A percentile compares a stretch with the other conserved stretches of the same genome.
Conservation (phyloP, 2,329 filamentous ascomycete genomes). For the Phyllosticta citribraziliensis region DNA sequence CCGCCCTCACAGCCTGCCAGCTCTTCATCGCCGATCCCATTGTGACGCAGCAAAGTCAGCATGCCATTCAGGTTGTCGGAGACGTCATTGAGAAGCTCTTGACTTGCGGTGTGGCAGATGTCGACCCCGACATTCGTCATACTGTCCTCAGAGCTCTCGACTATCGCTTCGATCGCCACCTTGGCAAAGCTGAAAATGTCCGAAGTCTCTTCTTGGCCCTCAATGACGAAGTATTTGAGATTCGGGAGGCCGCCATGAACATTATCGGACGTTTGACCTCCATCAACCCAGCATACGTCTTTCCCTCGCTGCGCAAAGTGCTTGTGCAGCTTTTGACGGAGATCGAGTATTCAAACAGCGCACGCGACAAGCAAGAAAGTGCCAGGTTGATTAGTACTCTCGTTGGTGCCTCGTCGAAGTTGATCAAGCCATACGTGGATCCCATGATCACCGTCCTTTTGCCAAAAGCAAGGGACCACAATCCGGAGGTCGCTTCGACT, state of each 20-base stretch:
- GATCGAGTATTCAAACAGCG: slow-evolving; percentile 89
- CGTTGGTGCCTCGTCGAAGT: slow-evolving; percentile 80
- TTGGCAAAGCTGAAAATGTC: slow-evolving; percentile 97
- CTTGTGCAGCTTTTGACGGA: slow-evolving; percentile 94
- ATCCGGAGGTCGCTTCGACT: slow-evolving; percentile 81
- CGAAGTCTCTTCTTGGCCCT: slow-evolving; percentile 89
- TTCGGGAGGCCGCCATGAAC: slow-evolving; percentile 87
- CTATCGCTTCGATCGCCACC: slow-evolving; percentile 85
- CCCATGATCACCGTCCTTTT: slow-evolving; percentile 92
- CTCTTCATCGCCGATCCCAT: slow-evolving; percentile 95
- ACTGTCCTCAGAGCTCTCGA: slow-evolving; percentile 86
- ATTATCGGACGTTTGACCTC: slow-evolving; percentile 89
- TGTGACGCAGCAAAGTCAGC: slow-evolving; percentile 93
- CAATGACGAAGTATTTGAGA: slow-evolving; percentile 88
- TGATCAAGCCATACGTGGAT: slow-evolving; percentile 95
- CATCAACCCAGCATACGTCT: slow-evolving; percentile 93
- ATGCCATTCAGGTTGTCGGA: slow-evolving; percentile 92
- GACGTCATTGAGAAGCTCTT: slow-evolving; percentile 96
- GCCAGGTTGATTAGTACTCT: slow-evolving; percentile 86
- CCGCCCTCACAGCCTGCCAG: slow-evolving; percentile 93
- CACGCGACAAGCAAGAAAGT: slow-evolving; percentile 92
- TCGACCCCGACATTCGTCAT: slow-evolving; percentile 73
- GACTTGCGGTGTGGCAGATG: slow-evolving; percentile 88
- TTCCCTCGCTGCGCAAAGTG: slow-evolving; percentile 87
- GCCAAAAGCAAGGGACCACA: slow-evolving; percentile 78